Evolutionary conservation across 371 early-diverging fungal species (phyloP).

Genomic region (Mortierella polycephala): DNA sequence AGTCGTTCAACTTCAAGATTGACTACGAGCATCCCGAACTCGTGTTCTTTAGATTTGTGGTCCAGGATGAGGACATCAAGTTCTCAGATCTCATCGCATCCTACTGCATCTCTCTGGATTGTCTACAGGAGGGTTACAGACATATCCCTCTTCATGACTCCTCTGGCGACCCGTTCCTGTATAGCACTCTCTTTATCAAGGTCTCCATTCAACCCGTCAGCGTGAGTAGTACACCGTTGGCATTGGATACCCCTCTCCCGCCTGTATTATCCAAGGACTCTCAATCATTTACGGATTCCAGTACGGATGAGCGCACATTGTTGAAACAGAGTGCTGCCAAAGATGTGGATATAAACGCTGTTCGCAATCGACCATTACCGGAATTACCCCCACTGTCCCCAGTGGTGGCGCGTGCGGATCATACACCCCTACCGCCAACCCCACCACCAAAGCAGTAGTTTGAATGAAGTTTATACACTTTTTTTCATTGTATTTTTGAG

Average conservation of each 20-base stretch:
- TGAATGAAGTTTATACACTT: too few relatives aligned
- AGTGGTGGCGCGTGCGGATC: slow-evolving; percentile 17
- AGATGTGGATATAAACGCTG: background rate
- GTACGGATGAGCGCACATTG: background rate
- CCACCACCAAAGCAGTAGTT: slow-evolving; percentile 35
- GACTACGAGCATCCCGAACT: slow-evolving; percentile 59
- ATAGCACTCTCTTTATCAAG: slow-evolving; percentile 67
- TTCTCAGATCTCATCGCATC: slow-evolving; percentile 62
- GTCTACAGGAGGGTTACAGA: slow-evolving; percentile 61
- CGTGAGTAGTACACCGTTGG: too few relatives aligned
- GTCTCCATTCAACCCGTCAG: slow-evolving; percentile 28
- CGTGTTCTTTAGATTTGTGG: slow-evolving; percentile 65
- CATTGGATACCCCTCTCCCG: too few relatives aligned
- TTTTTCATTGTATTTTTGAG: background rate
- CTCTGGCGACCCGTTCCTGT: slow-evolving; percentile 66
- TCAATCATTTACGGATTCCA: background rate
- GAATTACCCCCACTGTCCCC: slow-evolving; percentile 24
- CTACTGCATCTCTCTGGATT: slow-evolving; percentile 59
- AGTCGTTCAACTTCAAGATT: slow-evolving; percentile 60
- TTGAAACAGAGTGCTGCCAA: too few relatives aligned
- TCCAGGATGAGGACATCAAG: slow-evolving; percentile 62
- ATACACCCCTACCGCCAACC: slow-evolving; percentile 32
- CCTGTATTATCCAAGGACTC: background rate
- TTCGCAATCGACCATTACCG: slow-evolving; percentile 14
- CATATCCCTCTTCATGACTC: slow-evolving; percentile 67